phyloP scores from a whole-genome alignment of 345 rosid species.

The Lagerstroemia speciosa region DNA sequence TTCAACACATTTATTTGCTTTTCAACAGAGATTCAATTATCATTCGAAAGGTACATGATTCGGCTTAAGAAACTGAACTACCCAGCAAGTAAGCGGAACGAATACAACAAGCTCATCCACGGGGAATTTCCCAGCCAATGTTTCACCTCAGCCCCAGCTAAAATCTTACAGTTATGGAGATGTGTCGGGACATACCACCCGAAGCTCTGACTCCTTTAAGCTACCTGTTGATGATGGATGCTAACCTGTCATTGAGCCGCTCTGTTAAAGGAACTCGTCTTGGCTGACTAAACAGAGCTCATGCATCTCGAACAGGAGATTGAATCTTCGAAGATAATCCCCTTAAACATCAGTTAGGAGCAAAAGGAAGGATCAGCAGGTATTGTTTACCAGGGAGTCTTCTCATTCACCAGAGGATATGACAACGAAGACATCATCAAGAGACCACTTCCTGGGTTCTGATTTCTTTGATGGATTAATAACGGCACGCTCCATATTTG shows the following conservation, averaged over 20 bases:
- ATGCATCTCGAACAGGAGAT: neutral
- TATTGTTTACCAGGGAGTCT: neutral
- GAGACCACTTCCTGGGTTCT: constrained; percentile 62
- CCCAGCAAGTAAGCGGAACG: neutral
- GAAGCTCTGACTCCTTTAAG: neutral
- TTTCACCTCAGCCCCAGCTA: neutral
- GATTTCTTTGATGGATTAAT: constrained; percentile 65
- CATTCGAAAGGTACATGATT: too few relatives aligned
- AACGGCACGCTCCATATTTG: constrained; percentile 53
- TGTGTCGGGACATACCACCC: neutral
- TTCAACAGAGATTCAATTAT: too few relatives aligned
- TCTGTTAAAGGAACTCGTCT: neutral
- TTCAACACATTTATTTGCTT: too few relatives aligned
- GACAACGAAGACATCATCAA: constrained; percentile 83
- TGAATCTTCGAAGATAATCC: neutral
- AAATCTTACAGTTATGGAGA: neutral
- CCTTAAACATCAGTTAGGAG: neutral
- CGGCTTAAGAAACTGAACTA: neutral
- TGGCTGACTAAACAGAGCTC: neutral
- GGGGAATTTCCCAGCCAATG: neutral
- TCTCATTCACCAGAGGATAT: constrained; percentile 47
- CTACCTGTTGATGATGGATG: neutral
- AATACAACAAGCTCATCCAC: neutral
- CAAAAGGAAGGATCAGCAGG: neutral
- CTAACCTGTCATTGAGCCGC: neutral